These are phyloP conservation scores for Ustilago esculenta DNA, from an alignment of 1,284 basidiomycete genomes.

Conservation along the genomic window DNA sequence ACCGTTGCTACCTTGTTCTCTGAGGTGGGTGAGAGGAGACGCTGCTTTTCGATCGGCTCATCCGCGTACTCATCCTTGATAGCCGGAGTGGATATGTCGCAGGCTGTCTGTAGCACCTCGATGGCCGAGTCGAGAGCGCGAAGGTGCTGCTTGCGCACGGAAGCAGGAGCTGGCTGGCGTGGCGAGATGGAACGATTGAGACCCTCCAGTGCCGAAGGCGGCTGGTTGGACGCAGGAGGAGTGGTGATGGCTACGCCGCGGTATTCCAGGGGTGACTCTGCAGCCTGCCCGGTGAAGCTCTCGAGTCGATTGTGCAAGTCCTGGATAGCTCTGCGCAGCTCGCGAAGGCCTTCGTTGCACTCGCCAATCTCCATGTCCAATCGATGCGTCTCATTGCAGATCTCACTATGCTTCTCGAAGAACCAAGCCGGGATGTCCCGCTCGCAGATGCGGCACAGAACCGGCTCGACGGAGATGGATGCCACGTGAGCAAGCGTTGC, in stretches of 20 bases:
- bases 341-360: constrained; percentile 89
- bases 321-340: constrained; percentile 78
- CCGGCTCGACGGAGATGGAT: constrained; percentile 73
- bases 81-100: constrained; percentile 86
- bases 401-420: constrained; percentile 99
- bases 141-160: constrained; percentile 68
- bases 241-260: constrained; percentile 77
- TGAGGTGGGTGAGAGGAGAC: constrained; percentile 76
- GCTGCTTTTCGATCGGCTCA: constrained; percentile 86
- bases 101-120: constrained; percentile 81
- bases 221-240: constrained; percentile 52
- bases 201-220: constrained; percentile 66
- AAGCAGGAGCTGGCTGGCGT: constrained; percentile 47
- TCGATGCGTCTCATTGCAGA: constrained; percentile 94
- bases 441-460: constrained; percentile 98
- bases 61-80: constrained; percentile 83
- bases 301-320: constrained; percentile 51
- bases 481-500: constrained; percentile 47
- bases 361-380: constrained; percentile 93
- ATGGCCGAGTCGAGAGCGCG: constrained; percentile 84
- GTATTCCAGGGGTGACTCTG: constrained; percentile 74
- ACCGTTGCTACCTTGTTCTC: constrained; percentile 58
- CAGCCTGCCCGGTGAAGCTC: constrained; percentile 25
- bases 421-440: constrained; percentile 97
- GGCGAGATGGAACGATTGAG: constrained; percentile 57